These are phyloP conservation scores for Marasmius oreades DNA, from an alignment of 1,284 basidiomycete species.

Conservation along the genomic window DNA sequence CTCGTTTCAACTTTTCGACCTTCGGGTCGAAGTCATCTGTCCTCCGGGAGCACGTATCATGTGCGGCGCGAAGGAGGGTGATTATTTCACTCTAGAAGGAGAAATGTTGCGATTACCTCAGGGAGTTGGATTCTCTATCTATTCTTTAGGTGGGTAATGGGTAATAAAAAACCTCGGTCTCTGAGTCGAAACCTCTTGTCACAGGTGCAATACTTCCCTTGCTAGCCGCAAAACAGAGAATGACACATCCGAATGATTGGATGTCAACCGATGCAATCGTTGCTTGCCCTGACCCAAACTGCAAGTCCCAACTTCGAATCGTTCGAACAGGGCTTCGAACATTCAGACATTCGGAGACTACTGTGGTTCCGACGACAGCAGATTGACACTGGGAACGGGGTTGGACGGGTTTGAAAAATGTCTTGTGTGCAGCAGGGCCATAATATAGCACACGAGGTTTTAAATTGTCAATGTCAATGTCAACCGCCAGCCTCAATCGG, in stretches of 20 bases:
- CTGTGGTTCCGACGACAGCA: constrained; percentile 38
- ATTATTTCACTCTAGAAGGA: constrained; percentile 57
- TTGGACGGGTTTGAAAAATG: no score
- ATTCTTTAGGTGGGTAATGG: constrained; percentile 50
- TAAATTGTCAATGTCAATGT: no score
- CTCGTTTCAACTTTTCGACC: constrained; percentile 54
- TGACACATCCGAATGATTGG: constrained; percentile 55
- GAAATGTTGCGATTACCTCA: constrained; percentile 60
- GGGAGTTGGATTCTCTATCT: constrained; percentile 62
- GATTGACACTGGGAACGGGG: neutral
- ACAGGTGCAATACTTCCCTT: constrained; percentile 56
- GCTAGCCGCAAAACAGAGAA: constrained; percentile 60
- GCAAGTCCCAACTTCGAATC: constrained; percentile 53
- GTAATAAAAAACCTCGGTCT: neutral
- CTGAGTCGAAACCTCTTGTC: neutral
- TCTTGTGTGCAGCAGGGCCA: no score
- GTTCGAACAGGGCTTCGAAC: constrained; percentile 43
- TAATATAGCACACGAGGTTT: no score
- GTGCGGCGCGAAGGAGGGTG: constrained; percentile 60
- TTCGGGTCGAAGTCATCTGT: constrained; percentile 55
- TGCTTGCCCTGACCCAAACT: constrained; percentile 63
- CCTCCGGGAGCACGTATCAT: constrained; percentile 50
- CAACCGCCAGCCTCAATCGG: no score
- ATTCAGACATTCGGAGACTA: constrained; percentile 53
- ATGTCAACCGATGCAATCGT: constrained; percentile 63